phyloP scores from a whole-genome alignment of 257 asterid genomes.

The Nicotiana tabacum region DNA sequence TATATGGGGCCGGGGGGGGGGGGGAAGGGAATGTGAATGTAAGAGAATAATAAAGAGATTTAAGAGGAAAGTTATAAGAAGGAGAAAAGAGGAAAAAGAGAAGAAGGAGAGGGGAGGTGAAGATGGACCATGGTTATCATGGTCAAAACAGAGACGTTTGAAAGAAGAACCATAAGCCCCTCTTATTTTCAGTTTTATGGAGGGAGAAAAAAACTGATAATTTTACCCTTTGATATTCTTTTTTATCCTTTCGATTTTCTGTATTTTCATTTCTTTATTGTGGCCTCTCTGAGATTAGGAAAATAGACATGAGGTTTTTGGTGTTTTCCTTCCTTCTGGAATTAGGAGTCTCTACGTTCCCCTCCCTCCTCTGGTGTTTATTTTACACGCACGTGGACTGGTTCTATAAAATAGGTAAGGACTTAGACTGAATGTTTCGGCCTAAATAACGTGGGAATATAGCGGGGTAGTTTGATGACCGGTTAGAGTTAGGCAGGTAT shows the following conservation, averaged over 20 bases:
- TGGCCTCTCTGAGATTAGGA: background rate
- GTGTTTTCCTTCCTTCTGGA: background rate
- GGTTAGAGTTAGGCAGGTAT: too few species aligned
- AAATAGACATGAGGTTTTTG: background rate
- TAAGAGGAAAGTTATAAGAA: conserved; percentile 36
- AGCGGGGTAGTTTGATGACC: background rate
- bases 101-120: conserved; percentile 55
- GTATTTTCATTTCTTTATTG: background rate
- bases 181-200: background rate
- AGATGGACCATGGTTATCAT: conserved; percentile 3
- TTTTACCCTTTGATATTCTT: background rate
- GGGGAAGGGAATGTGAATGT: conserved; percentile 13
- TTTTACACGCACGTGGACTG: background rate
- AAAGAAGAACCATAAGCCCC: conserved; percentile 4
- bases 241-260: background rate
- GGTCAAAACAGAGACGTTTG: conserved; percentile 27
- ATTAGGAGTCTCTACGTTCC: background rate
- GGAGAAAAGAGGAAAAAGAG: conserved; percentile 60
- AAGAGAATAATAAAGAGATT: background rate
- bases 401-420: too few species aligned
- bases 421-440: background rate
- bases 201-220: background rate
- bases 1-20: background rate
- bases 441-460: background rate
- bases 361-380: background rate